Evolutionary conservation across 768 basidiomycete genomes (phyloP).

Genomic region (Xerocomus brunneocitrinus): DNA sequence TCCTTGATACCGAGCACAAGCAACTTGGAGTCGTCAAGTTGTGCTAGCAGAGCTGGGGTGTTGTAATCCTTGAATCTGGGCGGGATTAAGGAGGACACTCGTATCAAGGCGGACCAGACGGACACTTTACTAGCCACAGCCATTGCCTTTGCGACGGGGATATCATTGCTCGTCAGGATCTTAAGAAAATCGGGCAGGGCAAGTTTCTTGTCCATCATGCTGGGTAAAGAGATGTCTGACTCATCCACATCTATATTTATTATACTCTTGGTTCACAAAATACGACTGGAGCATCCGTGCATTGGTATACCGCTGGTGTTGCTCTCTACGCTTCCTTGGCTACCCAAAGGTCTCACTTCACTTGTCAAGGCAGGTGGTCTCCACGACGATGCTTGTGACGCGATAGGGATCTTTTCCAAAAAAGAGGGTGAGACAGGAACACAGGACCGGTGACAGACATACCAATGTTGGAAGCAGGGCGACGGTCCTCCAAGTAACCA

Average conservation of each 20-base stretch:
- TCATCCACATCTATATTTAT: background rate
- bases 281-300: background rate
- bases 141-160: conserved; percentile 66
- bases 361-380: conserved; percentile 75
- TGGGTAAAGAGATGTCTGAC: background rate
- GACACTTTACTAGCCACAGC: conserved; percentile 66
- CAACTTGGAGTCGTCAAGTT: conserved; percentile 59
- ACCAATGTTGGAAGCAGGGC: conserved; percentile 98
- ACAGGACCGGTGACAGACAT: conserved; percentile 25
- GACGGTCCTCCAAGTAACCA: conserved; percentile 94
- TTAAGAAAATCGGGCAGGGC: conserved; percentile 65
- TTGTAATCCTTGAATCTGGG: conserved; percentile 68
- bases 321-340: conserved; percentile 8
- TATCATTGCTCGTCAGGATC: conserved; percentile 51
- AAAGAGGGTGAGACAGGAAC: conserved; percentile 7
- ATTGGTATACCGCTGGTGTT: conserved; percentile 21
- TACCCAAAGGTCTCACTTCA: conserved; percentile 28
- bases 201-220: conserved; percentile 40
- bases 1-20: conserved; percentile 52
- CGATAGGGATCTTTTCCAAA: conserved; percentile 78
- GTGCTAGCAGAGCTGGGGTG: conserved; percentile 52
- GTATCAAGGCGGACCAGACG: conserved; percentile 14
- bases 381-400: conserved; percentile 84
- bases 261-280: conserved; percentile 6
- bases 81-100: conserved; percentile 11